Evolutionary conservation across 176 grass and related monocot species (phyloP).

Genomic region (Oryza punctata): DNA sequence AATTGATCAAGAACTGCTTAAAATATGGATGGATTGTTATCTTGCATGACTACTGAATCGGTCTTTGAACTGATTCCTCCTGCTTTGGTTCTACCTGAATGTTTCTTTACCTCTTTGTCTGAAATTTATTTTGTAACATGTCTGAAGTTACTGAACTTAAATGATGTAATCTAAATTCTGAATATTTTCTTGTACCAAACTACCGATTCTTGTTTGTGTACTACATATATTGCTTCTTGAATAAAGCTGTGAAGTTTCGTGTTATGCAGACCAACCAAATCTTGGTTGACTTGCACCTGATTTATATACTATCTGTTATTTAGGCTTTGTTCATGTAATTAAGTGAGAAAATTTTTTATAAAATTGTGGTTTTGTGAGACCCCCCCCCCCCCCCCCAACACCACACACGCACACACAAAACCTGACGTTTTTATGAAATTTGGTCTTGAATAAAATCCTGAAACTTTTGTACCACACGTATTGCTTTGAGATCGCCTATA

Average conservation of each 20-base stretch:
- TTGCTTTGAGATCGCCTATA: too few species aligned
- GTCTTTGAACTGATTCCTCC: neutral
- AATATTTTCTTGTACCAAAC: neutral
- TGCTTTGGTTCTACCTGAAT: neutral
- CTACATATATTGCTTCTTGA: neutral
- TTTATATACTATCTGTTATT: too few species aligned
- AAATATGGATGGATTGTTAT: neutral
- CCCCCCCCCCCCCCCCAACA: too few species aligned
- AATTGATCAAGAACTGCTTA: neutral
- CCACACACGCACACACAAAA: too few species aligned
- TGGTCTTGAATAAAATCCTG: too few species aligned
- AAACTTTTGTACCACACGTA: too few species aligned
- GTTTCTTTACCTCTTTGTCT: neutral
- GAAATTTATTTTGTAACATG: neutral
- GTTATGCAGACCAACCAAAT: neutral
- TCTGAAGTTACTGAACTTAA: neutral
- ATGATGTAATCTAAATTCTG: neutral
- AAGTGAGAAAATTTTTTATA: too few species aligned
- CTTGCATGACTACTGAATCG: neutral
- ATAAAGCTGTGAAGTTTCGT: neutral
- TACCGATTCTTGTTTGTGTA: neutral
- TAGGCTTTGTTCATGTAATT: too few species aligned
- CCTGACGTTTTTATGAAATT: too few species aligned
- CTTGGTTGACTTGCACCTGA: too few species aligned
- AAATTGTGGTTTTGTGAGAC: too few species aligned